A percentile compares a stretch with the other conserved stretches of the same genome.
These are phyloP conservation scores for Myriosclerotinia duriaeana DNA, from an alignment of 2,329 filamentous ascomycete genomes.

Conservation along the genomic window DNA sequence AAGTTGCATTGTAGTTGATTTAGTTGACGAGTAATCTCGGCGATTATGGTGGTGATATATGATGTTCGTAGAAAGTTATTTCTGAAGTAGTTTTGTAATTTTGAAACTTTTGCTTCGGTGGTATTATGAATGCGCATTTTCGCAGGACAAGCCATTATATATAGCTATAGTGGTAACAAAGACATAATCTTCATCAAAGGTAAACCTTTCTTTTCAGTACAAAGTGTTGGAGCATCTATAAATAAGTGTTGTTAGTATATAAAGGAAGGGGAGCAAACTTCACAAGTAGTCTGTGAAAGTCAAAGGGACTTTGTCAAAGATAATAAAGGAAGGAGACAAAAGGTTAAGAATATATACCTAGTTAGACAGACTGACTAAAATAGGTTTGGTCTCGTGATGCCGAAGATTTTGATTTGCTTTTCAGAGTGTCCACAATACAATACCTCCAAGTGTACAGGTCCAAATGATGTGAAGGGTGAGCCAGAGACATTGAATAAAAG, in stretches of 20 bases:
- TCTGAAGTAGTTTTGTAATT: background rate
- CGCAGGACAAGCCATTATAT: background rate
- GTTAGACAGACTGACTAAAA: background rate
- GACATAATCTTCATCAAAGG: background rate
- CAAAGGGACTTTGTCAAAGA: background rate
- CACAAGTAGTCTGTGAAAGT: background rate
- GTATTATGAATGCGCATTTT: background rate
- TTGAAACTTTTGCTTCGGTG: constrained; percentile 5
- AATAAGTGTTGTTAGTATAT: background rate
- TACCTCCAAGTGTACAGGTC: background rate
- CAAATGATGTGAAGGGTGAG: background rate
- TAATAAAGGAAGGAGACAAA: background rate
- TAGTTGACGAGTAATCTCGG: background rate
- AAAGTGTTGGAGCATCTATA: constrained; percentile 5
- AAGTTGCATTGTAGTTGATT: constrained; percentile 12
- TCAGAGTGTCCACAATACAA: background rate
- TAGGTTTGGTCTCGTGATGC: background rate
- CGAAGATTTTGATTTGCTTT: background rate
- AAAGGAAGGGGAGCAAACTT: background rate
- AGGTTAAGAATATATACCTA: too few species aligned
- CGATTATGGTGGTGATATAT: background rate
- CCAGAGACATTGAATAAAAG: background rate
- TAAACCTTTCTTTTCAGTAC: background rate
- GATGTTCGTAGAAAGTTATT: background rate
- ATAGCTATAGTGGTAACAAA: background rate